Percentiles rank a stretch among this genome's conserved stretches.
These are phyloP conservation scores for Colletotrichum acutatum DNA, from an alignment of 2,329 filamentous ascomycete genomes.

Conservation along the genomic window DNA sequence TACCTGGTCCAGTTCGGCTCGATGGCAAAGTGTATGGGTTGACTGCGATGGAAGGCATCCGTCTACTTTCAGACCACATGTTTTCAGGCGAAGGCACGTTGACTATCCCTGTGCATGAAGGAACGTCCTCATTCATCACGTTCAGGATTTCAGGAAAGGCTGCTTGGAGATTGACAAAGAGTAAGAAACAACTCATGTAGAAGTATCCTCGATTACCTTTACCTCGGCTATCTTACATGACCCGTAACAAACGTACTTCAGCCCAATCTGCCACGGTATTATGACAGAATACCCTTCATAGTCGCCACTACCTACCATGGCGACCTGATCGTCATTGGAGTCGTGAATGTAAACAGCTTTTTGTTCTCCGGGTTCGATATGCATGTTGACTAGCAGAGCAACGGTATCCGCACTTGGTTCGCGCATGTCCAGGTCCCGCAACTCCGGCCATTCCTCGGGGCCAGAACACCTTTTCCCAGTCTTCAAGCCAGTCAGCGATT, in stretches of 20 bases:
- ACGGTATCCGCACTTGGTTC: background rate
- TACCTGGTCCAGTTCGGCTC: background rate
- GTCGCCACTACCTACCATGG: background rate
- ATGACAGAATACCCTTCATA: background rate
- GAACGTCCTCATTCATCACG: background rate
- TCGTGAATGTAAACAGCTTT: background rate
- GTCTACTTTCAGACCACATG: background rate
- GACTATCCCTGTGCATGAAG: background rate
- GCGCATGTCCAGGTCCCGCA: background rate
- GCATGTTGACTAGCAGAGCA: background rate
- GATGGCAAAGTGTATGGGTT: background rate
- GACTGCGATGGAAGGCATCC: background rate
- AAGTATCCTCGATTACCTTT: background rate
- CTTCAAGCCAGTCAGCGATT: background rate
- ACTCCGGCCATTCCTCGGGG: background rate
- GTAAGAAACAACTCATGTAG: background rate
- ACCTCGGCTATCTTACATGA: background rate
- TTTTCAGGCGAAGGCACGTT: background rate
- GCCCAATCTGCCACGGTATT: background rate
- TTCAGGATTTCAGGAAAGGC: background rate
- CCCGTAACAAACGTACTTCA: background rate
- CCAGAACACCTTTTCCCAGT: background rate
- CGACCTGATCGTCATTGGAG: background rate
- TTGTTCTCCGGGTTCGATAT: background rate
- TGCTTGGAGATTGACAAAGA: background rate